Evolutionary conservation across 495 filamentous ascomycete species (phyloP), one percentile per base, ranked within the genome.

Genomic region (Aspergillus cristatus): DNA sequence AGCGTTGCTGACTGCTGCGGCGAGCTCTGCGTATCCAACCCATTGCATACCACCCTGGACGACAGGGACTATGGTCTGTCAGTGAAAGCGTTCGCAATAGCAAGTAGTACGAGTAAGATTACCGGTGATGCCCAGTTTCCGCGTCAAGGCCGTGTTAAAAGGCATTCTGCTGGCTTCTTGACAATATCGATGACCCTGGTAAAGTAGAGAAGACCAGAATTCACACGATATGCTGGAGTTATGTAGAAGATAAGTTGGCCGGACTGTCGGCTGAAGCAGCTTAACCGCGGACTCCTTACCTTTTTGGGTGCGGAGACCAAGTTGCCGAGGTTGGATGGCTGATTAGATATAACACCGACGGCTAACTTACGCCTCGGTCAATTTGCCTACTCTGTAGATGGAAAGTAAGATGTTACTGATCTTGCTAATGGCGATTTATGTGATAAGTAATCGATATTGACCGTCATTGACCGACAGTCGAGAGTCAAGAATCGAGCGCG

Each of bases 31-130:
- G 57, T 87, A 88, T 52, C 84, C 84, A 33, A 70, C 78, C 79
- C 79, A 85, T 76, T 94, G 88, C 87, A 94, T 96, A 39, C 91
- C 91, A 57, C 91, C 91, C 71, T 98, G 91, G 32, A 98, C 86
- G n/a, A 98, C 72, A 41, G 91, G 91, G 47, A 96, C 87, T 91
- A 47, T 12, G 42, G 31, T 11, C n/a, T 22, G 25, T 60, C 38
- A 63, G 47, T 22, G 14, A 7, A 4, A 24, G 4, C 4, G 20
- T 8, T 5, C 7, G 26, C 15, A 29, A 13, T 22, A 15, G 6
- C 1, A 15, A 7, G 20, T 24, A 17, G 35, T 7, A 13, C n/a
- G 14, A n/a, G n/a, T 69, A 17, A 11, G 5, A 30, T 30, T 73
- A 87, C 85, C 67, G 52, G 74, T 71, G 55, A 97, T 97, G 48